A percentile compares a stretch with the other conserved stretches of the same genome.
phyloP scores from a whole-genome alignment of 2,329 filamentous ascomycete species.

The Atkinsonella texensis region DNA sequence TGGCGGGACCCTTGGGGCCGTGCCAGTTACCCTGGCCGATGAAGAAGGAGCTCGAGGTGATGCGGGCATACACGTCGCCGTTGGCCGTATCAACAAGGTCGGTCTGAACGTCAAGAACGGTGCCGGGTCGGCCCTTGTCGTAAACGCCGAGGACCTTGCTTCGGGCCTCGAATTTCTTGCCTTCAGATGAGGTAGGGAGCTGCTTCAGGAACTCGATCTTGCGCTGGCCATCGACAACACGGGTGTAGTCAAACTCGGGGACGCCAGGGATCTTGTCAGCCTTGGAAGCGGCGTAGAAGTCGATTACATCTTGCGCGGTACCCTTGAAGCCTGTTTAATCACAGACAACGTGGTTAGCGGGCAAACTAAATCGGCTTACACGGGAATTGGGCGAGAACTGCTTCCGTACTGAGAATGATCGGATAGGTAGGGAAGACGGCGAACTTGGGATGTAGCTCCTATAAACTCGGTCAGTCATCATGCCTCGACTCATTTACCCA shows the following conservation, averaged over 20 bases:
- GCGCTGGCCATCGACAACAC: conserved; percentile 75
- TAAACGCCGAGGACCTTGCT: conserved; percentile 75
- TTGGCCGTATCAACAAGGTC: conserved; percentile 58
- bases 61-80: conserved; percentile 60
- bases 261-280: conserved; percentile 59
- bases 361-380: background rate
- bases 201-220: conserved; percentile 66
- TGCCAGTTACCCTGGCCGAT: conserved; percentile 75
- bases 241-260: conserved; percentile 61
- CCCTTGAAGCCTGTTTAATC: conserved; percentile 56
- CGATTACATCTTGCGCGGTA: conserved; percentile 61
- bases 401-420: conserved; percentile 59
- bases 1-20: conserved; percentile 78
- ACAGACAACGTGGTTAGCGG: background rate
- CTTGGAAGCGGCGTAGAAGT: conserved; percentile 67
- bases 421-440: conserved; percentile 82
- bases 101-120: conserved; percentile 69
- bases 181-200: conserved; percentile 59
- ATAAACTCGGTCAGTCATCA: background rate
- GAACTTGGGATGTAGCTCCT: conserved; percentile 85
- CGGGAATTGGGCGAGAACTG: background rate
- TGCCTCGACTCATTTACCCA: background rate
- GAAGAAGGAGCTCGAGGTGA: conserved; percentile 62
- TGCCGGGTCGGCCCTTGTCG: conserved; percentile 77
- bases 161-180: conserved; percentile 62